A percentile compares a stretch with the other conserved stretches of the same genome.
These are phyloP conservation scores for Pythium dissotocum DNA, from an alignment of 352 stramenopile species.

Conservation along the genomic window DNA sequence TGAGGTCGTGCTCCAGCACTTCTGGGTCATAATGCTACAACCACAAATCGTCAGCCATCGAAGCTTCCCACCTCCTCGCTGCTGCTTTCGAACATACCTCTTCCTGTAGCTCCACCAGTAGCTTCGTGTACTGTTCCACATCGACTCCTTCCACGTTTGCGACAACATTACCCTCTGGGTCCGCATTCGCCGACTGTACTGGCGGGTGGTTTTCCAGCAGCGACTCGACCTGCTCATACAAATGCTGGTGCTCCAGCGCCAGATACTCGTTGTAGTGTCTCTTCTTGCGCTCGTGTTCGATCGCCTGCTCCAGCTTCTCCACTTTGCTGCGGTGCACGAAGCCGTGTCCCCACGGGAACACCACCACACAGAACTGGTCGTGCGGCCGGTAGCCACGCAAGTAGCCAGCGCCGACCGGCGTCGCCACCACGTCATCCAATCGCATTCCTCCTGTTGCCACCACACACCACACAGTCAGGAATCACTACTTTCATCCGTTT, in stretches of 20 bases:
- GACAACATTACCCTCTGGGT: conserved; percentile 13
- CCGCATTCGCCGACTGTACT: conserved; percentile 7
- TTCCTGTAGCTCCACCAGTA: conserved; percentile 44
- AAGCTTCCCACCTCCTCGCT: background rate
- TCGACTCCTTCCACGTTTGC: conserved; percentile 17
- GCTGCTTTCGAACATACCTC: conserved; percentile 35
- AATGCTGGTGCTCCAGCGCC: conserved; percentile 63
- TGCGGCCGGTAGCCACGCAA: conserved; percentile 56
- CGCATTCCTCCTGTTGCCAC: conserved; percentile 26
- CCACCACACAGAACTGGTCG: conserved; percentile 64
- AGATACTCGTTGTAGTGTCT: conserved; percentile 34
- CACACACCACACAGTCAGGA: background rate
- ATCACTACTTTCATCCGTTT: background rate
- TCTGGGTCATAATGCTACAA: conserved; percentile 50
- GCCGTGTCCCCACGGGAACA: conserved; percentile 76
- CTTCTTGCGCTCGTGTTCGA: conserved; percentile 29
- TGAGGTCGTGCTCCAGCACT: conserved; percentile 49
- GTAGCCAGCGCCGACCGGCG: conserved; percentile 57
- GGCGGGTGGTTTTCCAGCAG: conserved; percentile 50
- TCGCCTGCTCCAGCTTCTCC: conserved; percentile 30
- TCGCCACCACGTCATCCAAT: conserved; percentile 68
- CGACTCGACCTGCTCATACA: conserved; percentile 69
- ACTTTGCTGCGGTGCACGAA: conserved; percentile 66
- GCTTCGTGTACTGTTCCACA: conserved; percentile 47
- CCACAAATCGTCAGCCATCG: conserved; percentile 2